Percentiles rank a stretch among this genome's conserved stretches.
Conservation (phyloP, 345 rosid species). For the Microthlaspi erraticum region DNA sequence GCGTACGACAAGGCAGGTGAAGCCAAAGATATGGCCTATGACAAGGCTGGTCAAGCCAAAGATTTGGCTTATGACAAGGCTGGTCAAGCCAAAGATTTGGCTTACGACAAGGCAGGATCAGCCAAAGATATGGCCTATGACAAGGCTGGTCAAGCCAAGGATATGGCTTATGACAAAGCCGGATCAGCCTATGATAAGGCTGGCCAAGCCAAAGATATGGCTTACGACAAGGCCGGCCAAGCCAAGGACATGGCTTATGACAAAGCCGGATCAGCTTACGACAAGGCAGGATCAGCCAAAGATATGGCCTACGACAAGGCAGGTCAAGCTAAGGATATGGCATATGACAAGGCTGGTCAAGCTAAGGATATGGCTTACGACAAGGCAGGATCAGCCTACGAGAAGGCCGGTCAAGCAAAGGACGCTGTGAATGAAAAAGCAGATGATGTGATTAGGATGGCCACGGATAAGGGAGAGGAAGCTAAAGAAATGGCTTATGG, state of each 20-base stretch:
- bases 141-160: not conserved
- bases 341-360: conserved; percentile 4
- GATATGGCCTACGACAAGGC: conserved; percentile 1
- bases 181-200: not conserved
- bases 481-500: conserved; percentile 26
- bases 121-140: conserved; percentile 9
- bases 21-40: not conserved
- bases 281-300: conserved; percentile 9
- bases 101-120: not conserved
- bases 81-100: not conserved
- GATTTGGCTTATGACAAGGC: not conserved
- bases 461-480: conserved; percentile 26
- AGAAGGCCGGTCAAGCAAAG: conserved; percentile 19
- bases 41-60: not conserved
- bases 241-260: conserved; percentile 41
- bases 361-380: conserved; percentile 16
- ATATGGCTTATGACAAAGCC: not conserved
- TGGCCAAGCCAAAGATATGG: conserved; percentile 1
- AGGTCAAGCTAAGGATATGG: conserved; percentile 28
- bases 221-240: conserved; percentile 19
- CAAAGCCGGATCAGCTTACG: conserved; percentile 21
- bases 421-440: conserved; percentile 14
- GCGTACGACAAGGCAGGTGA: not conserved
- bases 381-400: conserved; percentile 20
- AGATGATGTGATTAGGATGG: conserved; percentile 29